These are phyloP conservation scores for Septoria linicola DNA, from an alignment of 2,329 filamentous ascomycete species.

Conservation along the genomic window DNA sequence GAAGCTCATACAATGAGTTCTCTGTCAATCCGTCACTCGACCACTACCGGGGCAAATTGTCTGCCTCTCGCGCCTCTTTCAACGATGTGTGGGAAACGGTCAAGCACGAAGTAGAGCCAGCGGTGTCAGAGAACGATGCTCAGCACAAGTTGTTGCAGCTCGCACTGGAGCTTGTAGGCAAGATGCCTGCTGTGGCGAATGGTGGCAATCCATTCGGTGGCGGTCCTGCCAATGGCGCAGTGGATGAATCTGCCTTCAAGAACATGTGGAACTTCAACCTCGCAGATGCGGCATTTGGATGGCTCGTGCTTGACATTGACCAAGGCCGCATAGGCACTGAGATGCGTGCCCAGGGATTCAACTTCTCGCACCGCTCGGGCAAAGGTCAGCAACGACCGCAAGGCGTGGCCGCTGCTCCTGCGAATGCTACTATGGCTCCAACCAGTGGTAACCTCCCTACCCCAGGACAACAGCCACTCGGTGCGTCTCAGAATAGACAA, in stretches of 20 bases:
- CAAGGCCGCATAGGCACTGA: slow-evolving; percentile 95
- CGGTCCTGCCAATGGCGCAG: slow-evolving; percentile 76
- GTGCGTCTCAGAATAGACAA: slow-evolving; percentile 40
- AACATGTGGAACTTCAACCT: slow-evolving; percentile 99
- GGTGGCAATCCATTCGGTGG: slow-evolving; percentile 97
- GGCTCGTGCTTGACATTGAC: slow-evolving; percentile 91
- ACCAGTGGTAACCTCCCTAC: slow-evolving; percentile 42
- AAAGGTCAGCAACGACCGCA: slow-evolving; percentile 57
- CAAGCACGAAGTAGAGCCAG: slow-evolving; percentile 90
- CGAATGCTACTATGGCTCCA: slow-evolving; percentile 40
- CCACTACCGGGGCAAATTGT: slow-evolving; percentile 97
- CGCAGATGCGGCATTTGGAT: slow-evolving; percentile 95
- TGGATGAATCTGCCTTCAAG: slow-evolving; percentile 98
- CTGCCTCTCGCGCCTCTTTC: slow-evolving; percentile 96
- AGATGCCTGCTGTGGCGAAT: slow-evolving; percentile 94
- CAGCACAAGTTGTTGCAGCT: slow-evolving; percentile 91
- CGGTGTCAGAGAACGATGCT: slow-evolving; percentile 87
- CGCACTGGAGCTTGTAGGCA: slow-evolving; percentile 88
- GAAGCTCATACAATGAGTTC: slow-evolving; percentile 99
- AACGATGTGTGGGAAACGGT: slow-evolving; percentile 99
- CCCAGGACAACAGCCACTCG: slow-evolving; percentile 40
- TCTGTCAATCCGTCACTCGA: slow-evolving; percentile 97
- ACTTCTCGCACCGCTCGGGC: slow-evolving; percentile 91
- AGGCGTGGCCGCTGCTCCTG: slow-evolving; percentile 40
- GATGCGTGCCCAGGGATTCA: slow-evolving; percentile 98